Evolutionary conservation across 345 rosid genomes (phyloP), one percentile per base, ranked within the genome.

Genomic region (Microthlaspi erraticum): DNA sequence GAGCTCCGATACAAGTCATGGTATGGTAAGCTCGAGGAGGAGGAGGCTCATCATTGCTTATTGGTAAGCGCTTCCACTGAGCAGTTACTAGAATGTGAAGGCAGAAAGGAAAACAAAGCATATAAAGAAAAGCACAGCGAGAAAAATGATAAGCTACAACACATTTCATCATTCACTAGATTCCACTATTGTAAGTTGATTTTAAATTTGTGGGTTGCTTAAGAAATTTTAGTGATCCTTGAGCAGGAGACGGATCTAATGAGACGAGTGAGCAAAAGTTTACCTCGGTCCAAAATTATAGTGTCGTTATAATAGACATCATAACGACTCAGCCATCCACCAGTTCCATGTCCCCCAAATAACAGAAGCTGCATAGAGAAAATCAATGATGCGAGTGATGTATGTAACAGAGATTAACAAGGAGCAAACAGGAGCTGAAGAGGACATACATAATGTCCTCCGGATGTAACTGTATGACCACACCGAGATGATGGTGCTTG

Each of bases 271-370:
- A 70, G 53, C 34, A 56, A 76, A 33, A 57, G 32, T 0, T 17
- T 73, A 94, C 99, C 88, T 82, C 99, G 82, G 69, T 94, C 99
- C 77, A 94, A 83, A 66, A 94, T 79, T 55, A 91, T 70, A 79
- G 83, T 86, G 68, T 94, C 99, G 70, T 94, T 86, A 71, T 89
- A 89, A 79, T 91, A 94, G 62, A 94, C 86, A 67, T 94, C 96
- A 64, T 94, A 94, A 58, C 97, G 98, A 78, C 93, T 94, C 70
- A 94, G 81, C 99, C 97, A 94, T 64, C 99, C 99, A 60, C 99
- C 98, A 69, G 96, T 94, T 58, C 97, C 95, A 73, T 91, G 98
- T 60, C 99, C 99, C 66, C 99, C 99, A 76, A 91, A 94, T 78
- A 94, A 77, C 81, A 94, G 79, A 68, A 94, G 93, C 99, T 94